Conservation (phyloP, 2,329 filamentous ascomycete species). For the Colletotrichum australisinense region DNA sequence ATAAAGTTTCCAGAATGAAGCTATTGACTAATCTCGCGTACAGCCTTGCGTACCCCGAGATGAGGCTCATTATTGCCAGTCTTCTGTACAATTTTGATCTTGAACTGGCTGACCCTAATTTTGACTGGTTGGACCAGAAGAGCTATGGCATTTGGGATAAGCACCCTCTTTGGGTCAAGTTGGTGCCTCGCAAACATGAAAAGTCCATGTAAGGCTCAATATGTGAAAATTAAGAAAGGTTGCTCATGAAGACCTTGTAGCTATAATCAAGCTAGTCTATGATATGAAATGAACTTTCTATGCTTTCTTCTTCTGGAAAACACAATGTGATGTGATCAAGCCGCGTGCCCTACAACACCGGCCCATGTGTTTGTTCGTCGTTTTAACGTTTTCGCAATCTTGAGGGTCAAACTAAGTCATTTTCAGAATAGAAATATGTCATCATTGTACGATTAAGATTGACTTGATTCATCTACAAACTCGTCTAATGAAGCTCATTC, state of each 20-base stretch:
- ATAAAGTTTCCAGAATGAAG: too few relatives aligned
- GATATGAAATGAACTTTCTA: not conserved
- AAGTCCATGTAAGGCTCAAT: not conserved
- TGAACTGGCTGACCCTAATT: constrained; percentile 46
- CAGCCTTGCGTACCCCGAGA: constrained; percentile 58
- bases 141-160: constrained; percentile 34
- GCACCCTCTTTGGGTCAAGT: constrained; percentile 28
- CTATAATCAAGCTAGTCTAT: too few relatives aligned
- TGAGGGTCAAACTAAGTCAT: too few relatives aligned
- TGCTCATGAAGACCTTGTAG: not conserved
- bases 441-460: not conserved
- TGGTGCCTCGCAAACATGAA: not conserved
- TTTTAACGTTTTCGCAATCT: not conserved
- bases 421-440: not conserved
- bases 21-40: not conserved
- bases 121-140: constrained; percentile 47
- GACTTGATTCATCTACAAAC: not conserved
- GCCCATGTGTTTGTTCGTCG: too few relatives aligned
- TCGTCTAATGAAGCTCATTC: not conserved
- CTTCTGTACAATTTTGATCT: constrained; percentile 60
- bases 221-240: not conserved
- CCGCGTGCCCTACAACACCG: too few relatives aligned
- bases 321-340: not conserved
- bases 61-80: constrained; percentile 58
- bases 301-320: not conserved